Base-by-base conservation (phyloP, 2,329 filamentous ascomycete genomes). In the Achaetomium macrosporum region DNA sequence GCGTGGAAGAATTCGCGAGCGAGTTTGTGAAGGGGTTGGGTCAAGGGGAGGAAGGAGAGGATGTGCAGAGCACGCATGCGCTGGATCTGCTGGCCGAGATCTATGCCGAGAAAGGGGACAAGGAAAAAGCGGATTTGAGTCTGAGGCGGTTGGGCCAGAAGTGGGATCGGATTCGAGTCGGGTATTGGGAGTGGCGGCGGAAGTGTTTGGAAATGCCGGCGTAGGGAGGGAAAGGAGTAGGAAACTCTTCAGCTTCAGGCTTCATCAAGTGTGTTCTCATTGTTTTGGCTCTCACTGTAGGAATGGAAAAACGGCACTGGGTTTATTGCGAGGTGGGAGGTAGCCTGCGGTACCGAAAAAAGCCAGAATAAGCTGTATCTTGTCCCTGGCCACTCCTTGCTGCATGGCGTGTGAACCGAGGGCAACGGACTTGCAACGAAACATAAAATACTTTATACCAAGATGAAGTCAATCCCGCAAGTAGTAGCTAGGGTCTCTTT, bases 101-200 rank as follows among this genome's bases (percentile, higher is more conserved):
- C 33, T 85, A 83, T 54, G 76, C 67, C 2, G 76, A 82, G 62
- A 69, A 76, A 53, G 78, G 78, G 12, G 76, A 81, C 46, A 76
- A 68, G 59, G 76, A 78, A 16, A 78, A 82, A 66, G 90, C 90
- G 1, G 81, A 76, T 50, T 70, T 82, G 64, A 90, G 87, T 56
- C 70, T 96, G 63, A 79, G 79, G 53, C 73, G 95, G 56, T 69
- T 99, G 64, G 86, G 82, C 44, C 83, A 86, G 64, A 91, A 85
- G 73, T 99, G 90, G 79, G 93, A 99, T 76, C 89, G 88, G 7
- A 86, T 99, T 55, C 78, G 93, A 53, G 85, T 84, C 59, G 92
- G 91, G 59, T 99, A 96, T 71, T 99, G 93, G 93, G 84, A 88
- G 63, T 96, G 87, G 72, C 77, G 81, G 65, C 83, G 82, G 65